A percentile compares a stretch with the other conserved stretches of the same genome.
phyloP scores from a whole-genome alignment of 1,284 basidiomycete genomes.

The Ustilago bromivora region DNA sequence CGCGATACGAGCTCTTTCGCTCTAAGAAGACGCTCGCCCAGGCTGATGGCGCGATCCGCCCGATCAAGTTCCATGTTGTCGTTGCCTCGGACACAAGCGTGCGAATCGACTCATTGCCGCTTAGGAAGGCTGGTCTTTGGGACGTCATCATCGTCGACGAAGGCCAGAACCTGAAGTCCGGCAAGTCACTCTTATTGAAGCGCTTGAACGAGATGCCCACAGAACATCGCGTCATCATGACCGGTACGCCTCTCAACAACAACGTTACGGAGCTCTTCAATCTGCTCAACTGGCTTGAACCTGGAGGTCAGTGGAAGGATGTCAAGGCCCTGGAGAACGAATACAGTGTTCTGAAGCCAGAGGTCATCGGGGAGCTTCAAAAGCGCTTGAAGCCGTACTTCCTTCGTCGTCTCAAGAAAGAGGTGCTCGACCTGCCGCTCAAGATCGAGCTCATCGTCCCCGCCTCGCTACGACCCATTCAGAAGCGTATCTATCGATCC shows the following conservation, averaged over 20 bases:
- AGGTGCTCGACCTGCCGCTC: slow-evolving; percentile 89
- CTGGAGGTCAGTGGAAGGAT: slow-evolving; percentile 49
- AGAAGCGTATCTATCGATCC: slow-evolving; percentile 85
- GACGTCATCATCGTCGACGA: slow-evolving; percentile 92
- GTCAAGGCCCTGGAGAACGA: slow-evolving; percentile 47
- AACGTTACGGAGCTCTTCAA: slow-evolving; percentile 81
- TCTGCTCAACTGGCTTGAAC: slow-evolving; percentile 55
- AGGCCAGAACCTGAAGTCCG: slow-evolving; percentile 78
- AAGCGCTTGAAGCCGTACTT: slow-evolving; percentile 86
- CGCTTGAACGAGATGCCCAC: slow-evolving; percentile 82
- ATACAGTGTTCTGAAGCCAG: slow-evolving; percentile 59
- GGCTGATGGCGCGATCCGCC: slow-evolving; percentile 56
- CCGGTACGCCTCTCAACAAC: slow-evolving; percentile 94
- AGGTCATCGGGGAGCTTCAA: slow-evolving; percentile 77
- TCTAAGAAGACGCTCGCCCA: slow-evolving; percentile 57
- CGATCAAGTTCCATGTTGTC: slow-evolving; percentile 57
- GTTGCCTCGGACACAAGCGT: slow-evolving; percentile 47
- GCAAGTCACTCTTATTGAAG: slow-evolving; percentile 82
- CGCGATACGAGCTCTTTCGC: slow-evolving; percentile 84
- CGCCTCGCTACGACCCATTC: slow-evolving; percentile 86
- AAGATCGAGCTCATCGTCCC: slow-evolving; percentile 86
- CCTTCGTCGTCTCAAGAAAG: slow-evolving; percentile 88
- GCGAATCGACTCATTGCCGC: slow-evolving; percentile 39
- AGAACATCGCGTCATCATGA: slow-evolving; percentile 88
- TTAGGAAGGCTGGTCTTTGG: slow-evolving; percentile 87